Evolutionary conservation across 208 protist species (phyloP).

Genomic region (Trypanosoma vivax): DNA sequence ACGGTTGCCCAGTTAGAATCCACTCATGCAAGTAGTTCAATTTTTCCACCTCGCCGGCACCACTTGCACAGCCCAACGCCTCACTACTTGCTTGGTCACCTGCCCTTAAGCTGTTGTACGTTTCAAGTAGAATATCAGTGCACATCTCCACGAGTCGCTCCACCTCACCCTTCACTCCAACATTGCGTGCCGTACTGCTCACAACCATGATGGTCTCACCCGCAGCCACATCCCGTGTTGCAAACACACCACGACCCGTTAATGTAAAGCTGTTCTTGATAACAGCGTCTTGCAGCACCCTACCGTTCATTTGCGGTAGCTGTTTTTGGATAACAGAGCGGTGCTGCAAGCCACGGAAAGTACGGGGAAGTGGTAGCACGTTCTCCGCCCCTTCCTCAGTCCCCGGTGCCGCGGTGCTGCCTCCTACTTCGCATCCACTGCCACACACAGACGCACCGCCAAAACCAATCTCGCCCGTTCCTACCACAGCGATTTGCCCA

Average conservation of each 20-base stretch:
- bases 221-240: constrained; percentile 52
- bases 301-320: constrained; percentile 70
- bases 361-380: constrained; percentile 15
- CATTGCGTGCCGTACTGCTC: constrained; percentile 62
- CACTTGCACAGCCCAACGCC: too few species aligned
- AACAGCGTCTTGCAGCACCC: constrained; percentile 56
- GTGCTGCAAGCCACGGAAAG: constrained; percentile 70
- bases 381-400: not conserved
- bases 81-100: too few species aligned
- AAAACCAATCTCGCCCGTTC: constrained; percentile 83
- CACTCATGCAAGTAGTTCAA: constrained; percentile 64
- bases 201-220: constrained; percentile 84
- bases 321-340: constrained; percentile 38
- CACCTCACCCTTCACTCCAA: constrained; percentile 73
- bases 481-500: constrained; percentile 56
- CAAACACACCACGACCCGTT: constrained; percentile 80
- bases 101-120: constrained; percentile 10
- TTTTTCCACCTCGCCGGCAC: constrained; percentile 7
- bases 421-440: too few species aligned
- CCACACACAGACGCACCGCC: constrained; percentile 24
- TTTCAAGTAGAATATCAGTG: constrained; percentile 22
- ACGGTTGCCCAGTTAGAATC: constrained; percentile 78
- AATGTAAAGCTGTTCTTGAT: constrained; percentile 71
- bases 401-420: not conserved
- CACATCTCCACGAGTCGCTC: constrained; percentile 78